Conservation (phyloP, 352 stramenopile species). For the Pelagophyceae sp. region DNA sequence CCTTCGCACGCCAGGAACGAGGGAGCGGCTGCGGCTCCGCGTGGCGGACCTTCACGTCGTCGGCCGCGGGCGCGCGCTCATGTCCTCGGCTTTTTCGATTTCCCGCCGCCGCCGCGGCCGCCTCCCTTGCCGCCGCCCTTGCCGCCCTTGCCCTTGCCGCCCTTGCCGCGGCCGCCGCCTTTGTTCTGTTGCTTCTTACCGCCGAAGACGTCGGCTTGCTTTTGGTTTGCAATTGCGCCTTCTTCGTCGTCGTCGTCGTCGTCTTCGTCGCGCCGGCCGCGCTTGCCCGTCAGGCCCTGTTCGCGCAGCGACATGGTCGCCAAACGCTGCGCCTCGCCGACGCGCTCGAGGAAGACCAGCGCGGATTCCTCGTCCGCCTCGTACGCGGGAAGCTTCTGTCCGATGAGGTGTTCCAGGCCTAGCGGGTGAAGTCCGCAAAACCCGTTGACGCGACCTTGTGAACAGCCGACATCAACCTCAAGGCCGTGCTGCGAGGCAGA, state of each 20-base stretch:
- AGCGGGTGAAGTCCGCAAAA: conserved; percentile 19
- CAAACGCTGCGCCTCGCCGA: conserved; percentile 92
- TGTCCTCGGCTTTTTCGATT: too few species aligned
- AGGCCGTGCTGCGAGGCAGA: too few species aligned
- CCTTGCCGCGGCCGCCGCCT: too few species aligned
- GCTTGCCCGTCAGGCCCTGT: conserved; percentile 16
- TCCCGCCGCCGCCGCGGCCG: too few species aligned
- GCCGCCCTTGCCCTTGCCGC: too few species aligned
- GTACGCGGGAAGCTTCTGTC: conserved; percentile 61
- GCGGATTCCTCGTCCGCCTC: conserved; percentile 83
- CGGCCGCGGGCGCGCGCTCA: too few species aligned
- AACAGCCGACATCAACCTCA: too few species aligned
- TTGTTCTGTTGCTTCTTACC: background rate
- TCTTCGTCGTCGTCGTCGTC: background rate
- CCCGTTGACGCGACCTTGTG: too few species aligned
- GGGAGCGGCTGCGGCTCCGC: too few species aligned
- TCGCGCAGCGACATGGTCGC: conserved; percentile 48
- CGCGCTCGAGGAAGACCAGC: conserved; percentile 87
- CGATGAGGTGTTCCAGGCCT: conserved; percentile 49
- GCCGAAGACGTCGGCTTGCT: background rate
- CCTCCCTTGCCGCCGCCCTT: too few species aligned
- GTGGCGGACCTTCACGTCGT: too few species aligned
- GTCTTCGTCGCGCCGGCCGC: background rate
- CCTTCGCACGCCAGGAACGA: too few species aligned
- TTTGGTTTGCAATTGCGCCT: background rate